A percentile compares a stretch with the other conserved stretches of the same genome.
Evolutionary conservation across 768 basidiomycete genomes (phyloP).

Genomic region (Dendrothele bispora): DNA sequence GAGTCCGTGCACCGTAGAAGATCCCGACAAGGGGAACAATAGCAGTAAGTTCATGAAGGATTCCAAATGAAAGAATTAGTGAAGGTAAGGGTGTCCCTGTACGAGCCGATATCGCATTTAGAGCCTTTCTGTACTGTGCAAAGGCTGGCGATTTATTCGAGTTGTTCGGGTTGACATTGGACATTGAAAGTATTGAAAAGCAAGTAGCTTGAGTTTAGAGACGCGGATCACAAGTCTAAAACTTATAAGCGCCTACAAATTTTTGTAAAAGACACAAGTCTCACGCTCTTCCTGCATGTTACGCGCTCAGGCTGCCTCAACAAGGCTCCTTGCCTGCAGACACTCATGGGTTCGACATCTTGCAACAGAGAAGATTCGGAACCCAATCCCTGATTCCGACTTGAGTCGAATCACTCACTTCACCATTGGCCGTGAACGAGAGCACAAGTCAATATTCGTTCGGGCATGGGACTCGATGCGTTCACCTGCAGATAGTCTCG

Average conservation of each 20-base stretch:
- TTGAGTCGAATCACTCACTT: background rate
- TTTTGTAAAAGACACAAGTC: too few relatives aligned
- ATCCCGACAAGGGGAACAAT: conserved; percentile 71
- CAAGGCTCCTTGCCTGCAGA: conserved; percentile 1
- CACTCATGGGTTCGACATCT: background rate
- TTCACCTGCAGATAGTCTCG: conserved; percentile 1
- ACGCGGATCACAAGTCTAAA: too few relatives aligned
- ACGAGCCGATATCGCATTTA: conserved; percentile 60
- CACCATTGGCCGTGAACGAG: background rate
- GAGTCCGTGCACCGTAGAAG: conserved; percentile 65
- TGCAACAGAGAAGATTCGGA: conserved; percentile 1
- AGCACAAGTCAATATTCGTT: conserved; percentile 1
- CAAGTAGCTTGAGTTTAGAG: too few relatives aligned
- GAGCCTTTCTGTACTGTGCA: conserved; percentile 44
- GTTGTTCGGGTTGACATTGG: background rate
- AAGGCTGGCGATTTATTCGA: background rate
- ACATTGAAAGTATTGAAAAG: too few relatives aligned
- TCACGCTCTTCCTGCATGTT: background rate
- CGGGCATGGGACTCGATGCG: background rate
- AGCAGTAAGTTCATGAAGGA: conserved; percentile 87
- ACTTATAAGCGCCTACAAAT: too few relatives aligned
- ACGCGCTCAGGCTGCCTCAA: conserved; percentile 1
- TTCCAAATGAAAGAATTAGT: conserved; percentile 72
- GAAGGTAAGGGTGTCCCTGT: conserved; percentile 79
- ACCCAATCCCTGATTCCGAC: background rate